A percentile compares a stretch with the other conserved stretches of the same genome.
phyloP scores from a whole-genome alignment of 768 basidiomycete species.

The Piloderma croceum region DNA sequence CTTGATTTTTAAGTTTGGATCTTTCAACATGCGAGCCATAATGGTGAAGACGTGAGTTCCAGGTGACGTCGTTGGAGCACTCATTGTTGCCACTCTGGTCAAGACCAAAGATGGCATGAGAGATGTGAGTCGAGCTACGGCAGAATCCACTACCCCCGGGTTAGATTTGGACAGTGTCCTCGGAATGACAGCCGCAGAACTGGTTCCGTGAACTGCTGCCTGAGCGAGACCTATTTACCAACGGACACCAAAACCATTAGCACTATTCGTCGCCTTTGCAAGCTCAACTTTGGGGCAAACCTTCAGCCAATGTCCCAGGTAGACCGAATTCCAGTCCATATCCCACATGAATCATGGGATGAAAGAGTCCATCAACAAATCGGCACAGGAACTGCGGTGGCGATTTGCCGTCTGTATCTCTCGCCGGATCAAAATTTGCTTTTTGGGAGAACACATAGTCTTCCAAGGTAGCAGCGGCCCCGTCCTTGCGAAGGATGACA shows the following conservation, averaged over 20 bases:
- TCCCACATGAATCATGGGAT: slow-evolving; percentile 61
- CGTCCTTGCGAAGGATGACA: slow-evolving; percentile 12
- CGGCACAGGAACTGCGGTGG: slow-evolving; percentile 57
- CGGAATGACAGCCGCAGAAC: no score
- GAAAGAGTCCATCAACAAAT: slow-evolving; percentile 50
- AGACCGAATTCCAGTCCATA: slow-evolving; percentile 59
- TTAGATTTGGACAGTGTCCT: no score
- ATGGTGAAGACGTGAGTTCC: slow-evolving; percentile 45
- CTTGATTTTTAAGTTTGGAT: slow-evolving; percentile 33
- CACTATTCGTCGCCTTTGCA: no score
- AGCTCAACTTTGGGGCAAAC: no score
- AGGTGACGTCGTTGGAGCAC: slow-evolving; percentile 3
- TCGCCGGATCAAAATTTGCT: slow-evolving; percentile 11
- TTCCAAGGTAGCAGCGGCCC: slow-evolving; percentile 15
- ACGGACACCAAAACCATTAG: no score
- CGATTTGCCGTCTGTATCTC: slow-evolving; percentile 32
- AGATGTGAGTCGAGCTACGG: not conserved
- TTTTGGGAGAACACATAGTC: not conserved
- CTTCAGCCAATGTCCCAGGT: slow-evolving; percentile 58
- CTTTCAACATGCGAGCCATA: slow-evolving; percentile 48
- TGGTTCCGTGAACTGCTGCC: no score
- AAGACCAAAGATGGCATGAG: no score
- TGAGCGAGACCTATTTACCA: no score
- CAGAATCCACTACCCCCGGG: no score
- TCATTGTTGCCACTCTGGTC: no score